Conservation (phyloP, 2,329 filamentous ascomycete species). For the Ophioceras dolichostomum region DNA sequence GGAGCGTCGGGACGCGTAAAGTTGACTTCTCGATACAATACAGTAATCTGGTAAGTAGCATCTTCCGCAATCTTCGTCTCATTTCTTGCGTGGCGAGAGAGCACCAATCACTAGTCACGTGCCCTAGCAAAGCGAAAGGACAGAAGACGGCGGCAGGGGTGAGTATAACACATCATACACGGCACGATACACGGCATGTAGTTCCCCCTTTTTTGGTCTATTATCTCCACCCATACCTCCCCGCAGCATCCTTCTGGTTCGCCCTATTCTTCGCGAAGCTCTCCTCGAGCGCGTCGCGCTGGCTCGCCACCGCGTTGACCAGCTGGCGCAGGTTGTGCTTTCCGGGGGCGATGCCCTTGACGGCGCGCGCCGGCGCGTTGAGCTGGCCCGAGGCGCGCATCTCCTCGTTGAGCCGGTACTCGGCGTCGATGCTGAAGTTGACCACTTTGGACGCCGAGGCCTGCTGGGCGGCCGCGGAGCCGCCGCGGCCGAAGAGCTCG, state of each 20-base stretch:
- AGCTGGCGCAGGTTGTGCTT: conserved; percentile 86
- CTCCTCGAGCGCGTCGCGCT: conserved; percentile 82
- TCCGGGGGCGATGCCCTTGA: conserved; percentile 70
- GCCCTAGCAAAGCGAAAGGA: too few species aligned
- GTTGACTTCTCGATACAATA: too few species aligned
- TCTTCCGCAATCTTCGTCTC: too few species aligned
- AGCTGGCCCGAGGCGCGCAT: conserved; percentile 58
- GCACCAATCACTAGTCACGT: too few species aligned
- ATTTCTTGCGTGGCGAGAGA: too few species aligned
- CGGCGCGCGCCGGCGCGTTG: conserved; percentile 62
- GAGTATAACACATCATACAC: too few species aligned
- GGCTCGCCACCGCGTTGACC: conserved; percentile 68
- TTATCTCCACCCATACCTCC: conserved; percentile 67
- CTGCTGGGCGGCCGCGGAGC: conserved; percentile 21
- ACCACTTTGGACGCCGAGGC: conserved; percentile 41
- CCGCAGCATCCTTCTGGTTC: conserved; percentile 72
- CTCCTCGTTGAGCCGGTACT: conserved; percentile 77
- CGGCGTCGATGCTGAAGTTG: conserved; percentile 79
- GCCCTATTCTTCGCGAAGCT: conserved; percentile 69
- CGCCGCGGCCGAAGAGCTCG: conserved; percentile 70
- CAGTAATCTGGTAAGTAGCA: too few species aligned
- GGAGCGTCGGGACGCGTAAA: too few species aligned
- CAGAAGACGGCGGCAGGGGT: too few species aligned
- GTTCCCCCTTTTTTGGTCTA: too few species aligned
- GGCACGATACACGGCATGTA: too few species aligned